Conservation (phyloP, 441 rosid genomes). For the Euphorbia schlechtendalii region DNA sequence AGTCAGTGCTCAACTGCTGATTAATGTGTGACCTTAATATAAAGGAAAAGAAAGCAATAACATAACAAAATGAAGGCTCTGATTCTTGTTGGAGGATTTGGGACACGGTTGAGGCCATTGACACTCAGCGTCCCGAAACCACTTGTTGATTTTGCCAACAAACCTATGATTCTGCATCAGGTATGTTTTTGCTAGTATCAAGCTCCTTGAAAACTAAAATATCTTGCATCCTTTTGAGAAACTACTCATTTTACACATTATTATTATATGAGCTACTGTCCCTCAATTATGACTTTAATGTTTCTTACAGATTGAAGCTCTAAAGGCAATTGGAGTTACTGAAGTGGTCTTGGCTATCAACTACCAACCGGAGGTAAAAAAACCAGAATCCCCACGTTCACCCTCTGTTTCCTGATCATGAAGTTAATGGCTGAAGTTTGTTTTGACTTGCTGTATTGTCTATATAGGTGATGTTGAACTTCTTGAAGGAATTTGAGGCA, state of each 20-base stretch:
- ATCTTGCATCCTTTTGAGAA: not conserved
- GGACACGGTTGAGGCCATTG: slow-evolving; percentile 93
- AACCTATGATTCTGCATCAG: slow-evolving; percentile 99
- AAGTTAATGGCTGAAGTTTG: not conserved
- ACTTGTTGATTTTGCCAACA: slow-evolving; percentile 93
- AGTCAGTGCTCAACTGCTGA: slow-evolving; percentile 6
- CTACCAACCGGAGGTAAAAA: slow-evolving; percentile 83
- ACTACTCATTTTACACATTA: too few species aligned
- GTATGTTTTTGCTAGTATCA: slow-evolving; percentile 26
- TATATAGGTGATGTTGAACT: slow-evolving; percentile 83
- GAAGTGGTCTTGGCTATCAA: slow-evolving; percentile 96
- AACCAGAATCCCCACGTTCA: not conserved
- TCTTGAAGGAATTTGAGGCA: slow-evolving; percentile 82
- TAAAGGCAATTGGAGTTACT: slow-evolving; percentile 81
- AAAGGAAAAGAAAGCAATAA: slow-evolving; percentile 33
- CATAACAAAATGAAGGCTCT: slow-evolving; percentile 84
- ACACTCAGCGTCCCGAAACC: slow-evolving; percentile 97
- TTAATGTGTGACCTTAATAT: slow-evolving; percentile 20
- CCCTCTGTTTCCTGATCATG: not conserved
- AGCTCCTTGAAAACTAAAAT: not conserved
- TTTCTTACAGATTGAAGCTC: slow-evolving; percentile 78
- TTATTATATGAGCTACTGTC: not conserved
- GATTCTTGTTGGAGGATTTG: slow-evolving; percentile 97
- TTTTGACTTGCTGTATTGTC: slow-evolving; percentile 7
- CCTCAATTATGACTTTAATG: not conserved